Base-by-base conservation (phyloP, 2,329 filamentous ascomycete species). In the Hypoxylon sp. region DNA sequence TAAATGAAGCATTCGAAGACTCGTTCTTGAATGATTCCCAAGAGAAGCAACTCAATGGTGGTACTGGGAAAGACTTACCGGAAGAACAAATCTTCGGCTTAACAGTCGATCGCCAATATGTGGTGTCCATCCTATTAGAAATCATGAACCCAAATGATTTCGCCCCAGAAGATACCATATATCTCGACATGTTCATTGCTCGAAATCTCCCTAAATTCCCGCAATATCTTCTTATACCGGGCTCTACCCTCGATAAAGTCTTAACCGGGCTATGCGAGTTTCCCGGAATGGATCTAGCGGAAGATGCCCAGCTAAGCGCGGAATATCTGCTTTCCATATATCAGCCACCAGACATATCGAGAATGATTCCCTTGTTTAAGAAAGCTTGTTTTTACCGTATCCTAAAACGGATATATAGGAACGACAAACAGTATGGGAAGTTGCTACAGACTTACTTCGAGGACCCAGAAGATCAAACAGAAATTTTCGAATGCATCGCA, bases 1-100 rank as follows among this genome's bases (percentile, higher is more conserved):
- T 99, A 44, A 99, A 99, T 73, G 97, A 99, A 80, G 96, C 95
- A 0, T 99, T 99, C 74, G 96, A 99, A 78, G 95, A 99, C 76
- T 86, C 91, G 0, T 99, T 97, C 74, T 83, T 99, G 61, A 99
- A 99, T 74, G 92, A 95, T 70, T 88, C 90, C 6, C 86, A 89
- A 2, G 90, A 93, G 54, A 87, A 87, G 71, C 83, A 86, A 30
- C 82, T 85, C 60, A 90, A 87, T 70, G 88, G 86, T 54, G 82
- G 83, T 60, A 71, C 83, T 72, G 72, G 79, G 17, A 83, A 83
- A 64, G 86, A 89, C 61, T 76, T 89, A 62, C 84, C 87, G 0
- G 89, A 92, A 75, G 89, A 92, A 73, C 86, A 90, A 74, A 87
- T 91, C 31, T 90, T 90, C 76, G 86, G 88, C 17, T 83, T 89